phyloP scores from a whole-genome alignment of 2,329 filamentous ascomycete genomes.

The Didymella keratinophila region DNA sequence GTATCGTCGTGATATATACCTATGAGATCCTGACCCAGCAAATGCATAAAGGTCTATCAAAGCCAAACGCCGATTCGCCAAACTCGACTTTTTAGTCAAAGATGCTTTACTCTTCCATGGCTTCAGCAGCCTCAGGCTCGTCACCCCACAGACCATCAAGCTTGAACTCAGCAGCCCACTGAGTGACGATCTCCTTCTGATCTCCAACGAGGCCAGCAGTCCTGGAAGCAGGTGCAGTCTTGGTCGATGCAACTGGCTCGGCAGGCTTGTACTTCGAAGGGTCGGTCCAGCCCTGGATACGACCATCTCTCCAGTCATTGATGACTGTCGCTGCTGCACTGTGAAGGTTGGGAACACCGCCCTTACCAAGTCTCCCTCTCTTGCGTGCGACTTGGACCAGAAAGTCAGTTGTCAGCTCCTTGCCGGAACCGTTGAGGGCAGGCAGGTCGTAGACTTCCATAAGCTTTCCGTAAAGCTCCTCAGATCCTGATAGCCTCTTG shows the following conservation, averaged over 20 bases:
- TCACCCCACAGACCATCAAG: conserved; percentile 91
- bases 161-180: conserved; percentile 95
- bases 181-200: conserved; percentile 83
- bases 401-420: conserved; percentile 87
- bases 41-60: conserved; percentile 13
- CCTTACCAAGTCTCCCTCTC: conserved; percentile 84
- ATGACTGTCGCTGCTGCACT: conserved; percentile 92
- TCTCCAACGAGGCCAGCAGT: conserved; percentile 60
- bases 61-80: conserved; percentile 24
- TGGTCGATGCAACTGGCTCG: conserved; percentile 49
- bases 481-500: conserved; percentile 75
- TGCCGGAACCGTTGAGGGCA: conserved; percentile 72
- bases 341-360: conserved; percentile 87
- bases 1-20: conserved; percentile 27
- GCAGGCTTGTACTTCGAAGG: conserved; percentile 72
- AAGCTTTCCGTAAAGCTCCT: conserved; percentile 79
- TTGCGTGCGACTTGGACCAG: conserved; percentile 94
- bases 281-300: conserved; percentile 91
- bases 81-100: conserved; percentile 4
- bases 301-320: conserved; percentile 94
- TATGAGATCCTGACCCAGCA: conserved; percentile 19
- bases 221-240: conserved; percentile 46
- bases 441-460: conserved; percentile 85
- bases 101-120: conserved; percentile 43
- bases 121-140: conserved; percentile 51